These are phyloP conservation scores for Colletotrichum lindemuthianum DNA, from an alignment of 2,329 filamentous ascomycete species.

Conservation along the genomic window DNA sequence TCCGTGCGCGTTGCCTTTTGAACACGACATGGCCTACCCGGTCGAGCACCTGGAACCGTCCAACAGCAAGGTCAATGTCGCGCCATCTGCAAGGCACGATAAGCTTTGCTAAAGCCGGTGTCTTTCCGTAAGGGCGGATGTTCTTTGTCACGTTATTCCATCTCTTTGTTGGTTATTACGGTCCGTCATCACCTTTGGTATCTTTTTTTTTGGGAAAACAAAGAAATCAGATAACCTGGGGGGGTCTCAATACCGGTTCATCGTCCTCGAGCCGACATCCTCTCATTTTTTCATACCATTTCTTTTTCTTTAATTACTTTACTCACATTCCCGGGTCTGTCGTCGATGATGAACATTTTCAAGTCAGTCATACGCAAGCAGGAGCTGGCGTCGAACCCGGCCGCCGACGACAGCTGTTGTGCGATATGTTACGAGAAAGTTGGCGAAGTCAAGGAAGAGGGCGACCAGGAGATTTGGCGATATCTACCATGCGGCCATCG, in stretches of 20 bases:
- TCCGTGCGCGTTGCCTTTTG: constrained; percentile 28
- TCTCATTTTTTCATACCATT: too few species aligned
- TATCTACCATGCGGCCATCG: constrained; percentile 54
- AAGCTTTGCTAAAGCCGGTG: constrained; percentile 31
- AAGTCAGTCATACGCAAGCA: constrained; percentile 36
- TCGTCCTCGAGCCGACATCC: too few species aligned
- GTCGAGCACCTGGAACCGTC: constrained; percentile 19
- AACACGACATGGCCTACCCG: constrained; percentile 23
- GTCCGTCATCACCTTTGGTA: constrained; percentile 5
- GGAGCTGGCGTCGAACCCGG: constrained; percentile 35
- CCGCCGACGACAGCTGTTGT: constrained; percentile 42
- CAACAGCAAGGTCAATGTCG: constrained; percentile 35
- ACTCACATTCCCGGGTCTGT: neutral
- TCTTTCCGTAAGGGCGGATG: constrained; percentile 10
- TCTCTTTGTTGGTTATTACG: constrained; percentile 19
- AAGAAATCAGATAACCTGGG: constrained; percentile 14
- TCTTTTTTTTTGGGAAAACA: constrained; percentile 18
- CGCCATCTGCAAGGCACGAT: constrained; percentile 35
- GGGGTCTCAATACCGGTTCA: too few species aligned
- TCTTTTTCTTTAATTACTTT: too few species aligned
- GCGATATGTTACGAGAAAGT: constrained; percentile 56
- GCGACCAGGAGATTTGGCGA: constrained; percentile 51
- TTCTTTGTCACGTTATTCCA: constrained; percentile 11
- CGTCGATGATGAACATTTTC: constrained; percentile 33
- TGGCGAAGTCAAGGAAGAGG: constrained; percentile 49